Evolutionary conservation across 2,329 filamentous ascomycete genomes (phyloP), one percentile per base, ranked within the genome.

Genomic region (Colletotrichum sp.): DNA sequence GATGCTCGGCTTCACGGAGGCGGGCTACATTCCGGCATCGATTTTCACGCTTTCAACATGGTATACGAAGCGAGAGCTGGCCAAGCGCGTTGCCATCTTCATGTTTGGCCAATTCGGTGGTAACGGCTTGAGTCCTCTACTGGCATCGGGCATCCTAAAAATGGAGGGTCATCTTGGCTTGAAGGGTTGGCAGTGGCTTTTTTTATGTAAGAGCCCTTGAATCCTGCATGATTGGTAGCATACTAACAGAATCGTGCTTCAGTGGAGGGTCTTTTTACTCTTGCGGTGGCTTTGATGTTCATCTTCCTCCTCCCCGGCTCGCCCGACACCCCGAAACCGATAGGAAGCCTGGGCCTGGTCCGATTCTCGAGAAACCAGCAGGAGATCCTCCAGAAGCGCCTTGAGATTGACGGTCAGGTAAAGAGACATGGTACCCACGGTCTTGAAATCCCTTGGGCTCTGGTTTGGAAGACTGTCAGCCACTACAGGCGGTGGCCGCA

Each of bases 21-120:
- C 88, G 0, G 89, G 89, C 1, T 90, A 89, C 70, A 90, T 89
- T 24, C 89, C 89, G 0, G 88, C 88, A 1, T 85, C 87, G 0
- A 86, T 90, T 12, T 90, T 88, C 72, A 90, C 88, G 0, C 80
- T 90, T 5, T 89, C 88, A 0, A 88, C 85, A 2, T 90, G 88
- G 88, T 90, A 90, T 71, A 86, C 84, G 0, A 85, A 84, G 52
- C 78, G 82, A 2, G 88, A 90, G 74, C 81, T 89, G 2, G 86
- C 87, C 1, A 86, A 86, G 69, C 82, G 89, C 18, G 85, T 90
- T 8, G 87, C 88, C 2, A 78, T 90, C 0, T 87, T 90, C 73
- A 90, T 90, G 79, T 88, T 90, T 59, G 88, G 89, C 12, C 90
- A 90, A 85, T 89, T 90, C 74, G 85, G 88, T 0, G 88, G 88